Base-by-base conservation (phyloP, 345 rosid genomes). In the Firmiana major region DNA sequence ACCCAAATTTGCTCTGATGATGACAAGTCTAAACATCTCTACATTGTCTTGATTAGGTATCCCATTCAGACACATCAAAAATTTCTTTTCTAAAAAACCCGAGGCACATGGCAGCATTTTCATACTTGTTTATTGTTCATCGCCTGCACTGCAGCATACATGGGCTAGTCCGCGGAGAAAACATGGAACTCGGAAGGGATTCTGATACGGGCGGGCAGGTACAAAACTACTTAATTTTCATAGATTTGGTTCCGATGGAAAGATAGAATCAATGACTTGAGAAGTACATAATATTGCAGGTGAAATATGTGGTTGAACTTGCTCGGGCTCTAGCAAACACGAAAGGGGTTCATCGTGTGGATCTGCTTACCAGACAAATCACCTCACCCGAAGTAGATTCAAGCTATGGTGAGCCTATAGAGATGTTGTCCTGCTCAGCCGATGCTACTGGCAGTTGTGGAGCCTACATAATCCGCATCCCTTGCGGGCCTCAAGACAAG, bases 131-230 rank as follows among this genome's bases (percentile, higher is more conserved):
- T 12, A 6, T 55, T 72, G 21, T 73, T 40, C 5, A 6, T 15
- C 6, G n/a, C 15, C 53, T 80, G 87, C 55, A 91, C 53, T 80
- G 87, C 55, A 91, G 92, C 31, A 63, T 91, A 69, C 94, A 89
- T 51, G 92, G 94, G 51, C 55, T 91, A 82, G 86, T 91, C 69
- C 94, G 94, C 0, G 94, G 92, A 71, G 94, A 91, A 62, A 91
- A 91, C 80, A 91, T 91, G 94, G 94, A 91, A 80, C 91, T 91
- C 16, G 94, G 94, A 75, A 84, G 91, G 79, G 94, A 91, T 82
- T 91, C 94, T 73, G 94, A 89, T 81, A 91, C 92, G 6, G 92
- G 94, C 63, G 94, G 94, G 65, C 94, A 90, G 90, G 93, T 57
- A 57, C 62, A n/a, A 17, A 6, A 31, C 22, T 53, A 53, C 58